Percentiles rank a stretch among this genome's conserved stretches.
Conservation (phyloP, 2,329 filamentous ascomycete species). For the Talaromyces pinophilus region DNA sequence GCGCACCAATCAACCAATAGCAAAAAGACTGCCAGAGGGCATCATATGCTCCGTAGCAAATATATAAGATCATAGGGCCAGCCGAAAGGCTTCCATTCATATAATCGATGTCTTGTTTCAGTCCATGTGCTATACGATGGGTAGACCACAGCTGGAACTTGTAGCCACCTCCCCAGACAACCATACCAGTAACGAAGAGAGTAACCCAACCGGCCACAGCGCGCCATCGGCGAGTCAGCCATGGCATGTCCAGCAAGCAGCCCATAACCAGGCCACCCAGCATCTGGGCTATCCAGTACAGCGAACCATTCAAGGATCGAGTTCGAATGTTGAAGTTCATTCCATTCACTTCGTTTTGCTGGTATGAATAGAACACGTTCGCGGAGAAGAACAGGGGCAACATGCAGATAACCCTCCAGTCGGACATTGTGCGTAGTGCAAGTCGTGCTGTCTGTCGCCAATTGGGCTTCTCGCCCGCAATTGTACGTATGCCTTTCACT, state of each 20-base stretch:
- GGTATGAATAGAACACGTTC: conserved; percentile 57
- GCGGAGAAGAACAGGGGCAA: conserved; percentile 58
- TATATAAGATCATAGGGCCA: conserved; percentile 68
- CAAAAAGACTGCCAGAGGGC: conserved; percentile 66
- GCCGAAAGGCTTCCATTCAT: conserved; percentile 53
- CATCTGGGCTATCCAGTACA: conserved; percentile 58
- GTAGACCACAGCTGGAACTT: conserved; percentile 63
- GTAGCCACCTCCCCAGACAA: conserved; percentile 64
- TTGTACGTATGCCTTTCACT: conserved; percentile 40
- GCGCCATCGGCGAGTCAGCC: conserved; percentile 48
- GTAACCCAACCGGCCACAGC: conserved; percentile 51
- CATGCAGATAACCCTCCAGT: conserved; percentile 52
- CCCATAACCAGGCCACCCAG: conserved; percentile 49
- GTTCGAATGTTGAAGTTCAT: conserved; percentile 55
- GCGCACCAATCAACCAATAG: conserved; percentile 61
- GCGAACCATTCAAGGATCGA: conserved; percentile 53
- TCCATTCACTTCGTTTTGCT: conserved; percentile 56
- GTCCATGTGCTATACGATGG: conserved; percentile 38
- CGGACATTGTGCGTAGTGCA: conserved; percentile 39
- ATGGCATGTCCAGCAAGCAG: conserved; percentile 42
- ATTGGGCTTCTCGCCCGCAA: conserved; percentile 44
- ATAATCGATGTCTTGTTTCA: conserved; percentile 53
- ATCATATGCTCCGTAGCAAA: conserved; percentile 70
- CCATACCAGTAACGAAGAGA: conserved; percentile 54
- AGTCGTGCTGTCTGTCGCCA: conserved; percentile 36